Percentiles rank a stretch among this genome's conserved stretches.
These are phyloP conservation scores for Neurospora sp. DNA, from an alignment of 495 filamentous ascomycete species.

Conservation along the genomic window DNA sequence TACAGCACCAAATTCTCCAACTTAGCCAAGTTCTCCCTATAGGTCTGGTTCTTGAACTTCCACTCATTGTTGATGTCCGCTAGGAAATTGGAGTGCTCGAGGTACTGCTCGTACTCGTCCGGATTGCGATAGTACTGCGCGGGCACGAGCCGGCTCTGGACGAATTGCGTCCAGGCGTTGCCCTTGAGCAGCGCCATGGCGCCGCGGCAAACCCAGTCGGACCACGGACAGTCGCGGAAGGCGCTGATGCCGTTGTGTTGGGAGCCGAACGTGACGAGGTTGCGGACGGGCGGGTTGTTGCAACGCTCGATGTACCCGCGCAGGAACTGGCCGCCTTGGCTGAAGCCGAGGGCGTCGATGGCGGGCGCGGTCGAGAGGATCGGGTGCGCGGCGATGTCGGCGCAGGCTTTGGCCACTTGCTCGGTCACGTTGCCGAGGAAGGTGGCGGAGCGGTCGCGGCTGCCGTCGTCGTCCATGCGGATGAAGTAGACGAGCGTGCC, in stretches of 20 bases:
- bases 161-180: slow-evolving; percentile 65
- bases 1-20: slow-evolving; percentile 81
- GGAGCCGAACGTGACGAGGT: slow-evolving; percentile 81
- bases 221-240: slow-evolving; percentile 53
- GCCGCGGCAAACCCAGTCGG: slow-evolving; percentile 71
- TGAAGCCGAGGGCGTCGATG: slow-evolving; percentile 88
- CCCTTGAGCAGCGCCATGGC: slow-evolving; percentile 60
- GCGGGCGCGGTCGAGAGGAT: slow-evolving; percentile 71
- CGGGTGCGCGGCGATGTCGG: slow-evolving; percentile 62
- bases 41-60: slow-evolving; percentile 55
- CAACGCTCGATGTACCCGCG: slow-evolving; percentile 89
- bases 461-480: slow-evolving; percentile 55
- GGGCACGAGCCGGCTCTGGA: slow-evolving; percentile 72
- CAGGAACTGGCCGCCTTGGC: slow-evolving; percentile 91
- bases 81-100: slow-evolving; percentile 82
- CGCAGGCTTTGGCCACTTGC: slow-evolving; percentile 72
- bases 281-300: slow-evolving; percentile 68
- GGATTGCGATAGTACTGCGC: slow-evolving; percentile 92
- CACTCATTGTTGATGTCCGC: slow-evolving; percentile 99
- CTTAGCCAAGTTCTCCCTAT: slow-evolving; percentile 56
- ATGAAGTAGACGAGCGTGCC: slow-evolving; percentile 78
- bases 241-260: slow-evolving; percentile 89
- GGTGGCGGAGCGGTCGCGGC: slow-evolving; percentile 55
- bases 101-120: slow-evolving; percentile 57
- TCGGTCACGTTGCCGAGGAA: slow-evolving; percentile 85